phyloP scores from a whole-genome alignment of 1,139 yeast genomes.

The Yamadazyma friedrichii region DNA sequence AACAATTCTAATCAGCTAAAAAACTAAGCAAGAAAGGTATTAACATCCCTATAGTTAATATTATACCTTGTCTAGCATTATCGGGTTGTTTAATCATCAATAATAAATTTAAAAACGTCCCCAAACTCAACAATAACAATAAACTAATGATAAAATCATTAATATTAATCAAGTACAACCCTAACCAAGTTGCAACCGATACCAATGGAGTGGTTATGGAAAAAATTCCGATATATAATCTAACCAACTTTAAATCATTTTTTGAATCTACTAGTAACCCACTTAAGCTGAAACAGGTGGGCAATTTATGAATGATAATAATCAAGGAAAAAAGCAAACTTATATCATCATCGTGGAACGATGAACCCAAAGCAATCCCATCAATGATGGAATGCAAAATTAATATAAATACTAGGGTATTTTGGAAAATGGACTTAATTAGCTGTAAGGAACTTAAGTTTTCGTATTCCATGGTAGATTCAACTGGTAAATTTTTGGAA shows the following conservation, averaged over 20 bases:
- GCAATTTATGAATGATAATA: slow-evolving; percentile 69
- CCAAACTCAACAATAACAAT: slow-evolving; percentile 62
- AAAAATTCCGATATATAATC: slow-evolving; percentile 45
- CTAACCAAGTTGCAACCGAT: slow-evolving; percentile 45
- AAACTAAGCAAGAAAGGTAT: slow-evolving; percentile 16
- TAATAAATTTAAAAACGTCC: slow-evolving; percentile 72
- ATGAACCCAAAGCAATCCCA: slow-evolving; percentile 73
- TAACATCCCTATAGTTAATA: slow-evolving; percentile 9
- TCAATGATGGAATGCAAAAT: slow-evolving; percentile 69
- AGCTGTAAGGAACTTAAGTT: neutral
- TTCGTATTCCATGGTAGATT: neutral
- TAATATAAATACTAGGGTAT: slow-evolving; percentile 43
- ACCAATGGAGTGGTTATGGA: slow-evolving; percentile 54
- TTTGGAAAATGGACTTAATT: slow-evolving; percentile 1
- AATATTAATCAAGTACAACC: slow-evolving; percentile 30
- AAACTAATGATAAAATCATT: slow-evolving; percentile 47
- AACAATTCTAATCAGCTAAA: slow-evolving; percentile 2
- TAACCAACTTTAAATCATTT: slow-evolving; percentile 27
- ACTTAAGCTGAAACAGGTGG: slow-evolving; percentile 69
- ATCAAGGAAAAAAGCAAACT: slow-evolving; percentile 56
- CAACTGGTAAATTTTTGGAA: neutral
- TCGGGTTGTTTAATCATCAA: slow-evolving; percentile 20
- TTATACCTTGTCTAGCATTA: slow-evolving; percentile 6
- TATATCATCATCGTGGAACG: slow-evolving; percentile 46
- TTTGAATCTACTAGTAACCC: slow-evolving; percentile 51